Evolutionary conservation across 2,329 filamentous ascomycete species (phyloP).

Genomic region (Microcyclosporella mali): DNA sequence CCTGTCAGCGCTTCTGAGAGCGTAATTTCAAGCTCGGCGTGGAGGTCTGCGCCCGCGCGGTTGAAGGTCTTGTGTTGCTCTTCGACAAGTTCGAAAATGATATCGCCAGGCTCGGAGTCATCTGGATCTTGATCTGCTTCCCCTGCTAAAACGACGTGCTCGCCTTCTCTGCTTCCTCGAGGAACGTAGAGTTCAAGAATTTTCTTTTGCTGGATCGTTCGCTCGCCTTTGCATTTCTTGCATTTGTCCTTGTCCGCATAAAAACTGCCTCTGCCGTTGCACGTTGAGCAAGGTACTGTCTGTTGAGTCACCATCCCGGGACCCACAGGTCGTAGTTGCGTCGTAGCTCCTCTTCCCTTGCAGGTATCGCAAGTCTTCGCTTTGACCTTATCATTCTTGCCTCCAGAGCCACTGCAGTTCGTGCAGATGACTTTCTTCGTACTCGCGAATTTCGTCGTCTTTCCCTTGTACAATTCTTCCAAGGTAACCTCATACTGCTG

Average conservation of each 20-base stretch:
- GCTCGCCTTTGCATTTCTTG: conserved; percentile 96
- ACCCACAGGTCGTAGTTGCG: conserved; percentile 75
- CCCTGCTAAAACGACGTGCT: conserved; percentile 82
- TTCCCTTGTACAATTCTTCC: conserved; percentile 96
- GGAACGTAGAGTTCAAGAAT: conserved; percentile 95
- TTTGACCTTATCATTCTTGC: conserved; percentile 79
- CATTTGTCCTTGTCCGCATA: conserved; percentile 96
- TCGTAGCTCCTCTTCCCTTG: conserved; percentile 67
- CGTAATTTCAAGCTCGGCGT: conserved; percentile 72
- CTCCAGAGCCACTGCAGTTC: conserved; percentile 80
- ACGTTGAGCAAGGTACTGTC: conserved; percentile 72
- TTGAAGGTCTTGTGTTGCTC: conserved; percentile 74
- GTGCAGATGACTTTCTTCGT: conserved; percentile 90
- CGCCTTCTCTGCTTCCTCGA: conserved; percentile 69
- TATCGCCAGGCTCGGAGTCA: conserved; percentile 83
- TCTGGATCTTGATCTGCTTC: conserved; percentile 91
- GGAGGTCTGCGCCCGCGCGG: conserved; percentile 76
- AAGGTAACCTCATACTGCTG: conserved; percentile 85
- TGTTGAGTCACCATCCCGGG: conserved; percentile 80
- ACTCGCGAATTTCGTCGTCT: conserved; percentile 93
- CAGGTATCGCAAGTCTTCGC: conserved; percentile 76
- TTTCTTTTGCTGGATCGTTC: conserved; percentile 82
- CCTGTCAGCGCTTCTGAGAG: conserved; percentile 79
- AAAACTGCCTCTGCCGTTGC: conserved; percentile 75
- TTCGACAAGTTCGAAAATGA: conserved; percentile 82